Conservation (phyloP, 352 stramenopile species). For the Phytophthora citricola region DNA sequence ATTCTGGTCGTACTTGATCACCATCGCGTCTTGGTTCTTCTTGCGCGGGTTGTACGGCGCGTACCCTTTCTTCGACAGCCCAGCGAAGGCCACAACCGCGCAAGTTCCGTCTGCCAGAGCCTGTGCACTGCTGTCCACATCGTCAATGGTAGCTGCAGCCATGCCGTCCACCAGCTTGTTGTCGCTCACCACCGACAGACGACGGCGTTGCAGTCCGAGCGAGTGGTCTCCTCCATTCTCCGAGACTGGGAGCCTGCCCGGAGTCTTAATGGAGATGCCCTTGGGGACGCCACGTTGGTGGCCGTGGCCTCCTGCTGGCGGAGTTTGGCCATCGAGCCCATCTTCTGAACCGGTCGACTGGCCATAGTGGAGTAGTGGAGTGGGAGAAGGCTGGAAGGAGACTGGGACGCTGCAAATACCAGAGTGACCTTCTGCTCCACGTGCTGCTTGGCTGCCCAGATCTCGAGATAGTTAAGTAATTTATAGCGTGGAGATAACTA, state of each 20-base stretch:
- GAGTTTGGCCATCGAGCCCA: slow-evolving; percentile 60
- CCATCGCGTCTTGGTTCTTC: slow-evolving; percentile 98
- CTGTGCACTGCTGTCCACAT: slow-evolving; percentile 56
- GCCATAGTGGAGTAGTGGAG: slow-evolving; percentile 41
- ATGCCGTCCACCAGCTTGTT: slow-evolving; percentile 87
- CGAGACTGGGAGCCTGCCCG: slow-evolving; percentile 45
- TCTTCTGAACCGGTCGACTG: slow-evolving; percentile 49
- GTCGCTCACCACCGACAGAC: slow-evolving; percentile 79
- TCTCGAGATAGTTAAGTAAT: slow-evolving; percentile 8
- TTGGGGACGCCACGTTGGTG: slow-evolving; percentile 81
- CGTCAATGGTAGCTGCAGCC: slow-evolving; percentile 62
- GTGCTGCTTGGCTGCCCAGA: slow-evolving; percentile 1
- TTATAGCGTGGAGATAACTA: slow-evolving; percentile 19
- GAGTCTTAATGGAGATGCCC: slow-evolving; percentile 81
- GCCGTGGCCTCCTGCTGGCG: slow-evolving; percentile 65
- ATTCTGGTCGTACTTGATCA: slow-evolving; percentile 93
- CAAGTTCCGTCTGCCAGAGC: slow-evolving; percentile 61
- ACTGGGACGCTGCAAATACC: slow-evolving; percentile 32
- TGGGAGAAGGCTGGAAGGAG: slow-evolving; percentile 2
- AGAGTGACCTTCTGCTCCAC: slow-evolving; percentile 22
- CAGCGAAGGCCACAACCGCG: slow-evolving; percentile 71
- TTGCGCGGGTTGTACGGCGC: slow-evolving; percentile 96
- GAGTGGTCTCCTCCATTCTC: slow-evolving; percentile 54
- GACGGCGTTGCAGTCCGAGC: slow-evolving; percentile 67
- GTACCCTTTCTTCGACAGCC: slow-evolving; percentile 86